phyloP scores from a whole-genome alignment of 1,284 basidiomycete species.

The Microbotryum intermedium region DNA sequence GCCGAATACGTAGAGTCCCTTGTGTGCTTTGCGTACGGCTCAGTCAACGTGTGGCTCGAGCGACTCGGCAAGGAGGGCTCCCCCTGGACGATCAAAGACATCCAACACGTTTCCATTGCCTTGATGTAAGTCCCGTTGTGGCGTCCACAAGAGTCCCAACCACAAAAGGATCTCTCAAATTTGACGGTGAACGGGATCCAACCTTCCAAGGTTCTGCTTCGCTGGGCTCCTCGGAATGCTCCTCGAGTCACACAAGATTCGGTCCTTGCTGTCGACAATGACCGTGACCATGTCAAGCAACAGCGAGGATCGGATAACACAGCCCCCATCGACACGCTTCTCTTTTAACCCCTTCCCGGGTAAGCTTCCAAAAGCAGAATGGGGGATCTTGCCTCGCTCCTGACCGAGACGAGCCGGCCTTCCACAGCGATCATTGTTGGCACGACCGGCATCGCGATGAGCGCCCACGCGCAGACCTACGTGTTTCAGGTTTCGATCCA shows the following conservation, averaged over 20 bases:
- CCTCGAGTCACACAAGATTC: constrained; percentile 67
- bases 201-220: constrained; percentile 81
- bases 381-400: neutral
- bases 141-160: neutral
- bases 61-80: constrained; percentile 71
- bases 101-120: constrained; percentile 92
- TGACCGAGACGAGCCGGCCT: neutral
- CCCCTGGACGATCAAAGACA: constrained; percentile 83
- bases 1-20: constrained; percentile 82
- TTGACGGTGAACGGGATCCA: neutral
- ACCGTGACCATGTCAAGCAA: constrained; percentile 7
- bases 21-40: constrained; percentile 82
- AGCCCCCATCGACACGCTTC: constrained; percentile 62
- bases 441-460: constrained; percentile 88
- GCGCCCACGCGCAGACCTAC: constrained; percentile 86
- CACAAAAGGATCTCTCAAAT: too few relatives aligned
- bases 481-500: constrained; percentile 84
- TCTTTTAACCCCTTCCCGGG: constrained; percentile 87
- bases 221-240: constrained; percentile 83
- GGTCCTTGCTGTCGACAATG: constrained; percentile 42
- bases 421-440: constrained; percentile 71
- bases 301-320: constrained; percentile 41
- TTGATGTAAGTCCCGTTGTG: constrained; percentile 46
- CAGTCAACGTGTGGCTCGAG: constrained; percentile 95
- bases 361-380: neutral